phyloP scores from a whole-genome alignment of 2,329 filamentous ascomycete genomes.

The Colletotrichum coccodes region DNA sequence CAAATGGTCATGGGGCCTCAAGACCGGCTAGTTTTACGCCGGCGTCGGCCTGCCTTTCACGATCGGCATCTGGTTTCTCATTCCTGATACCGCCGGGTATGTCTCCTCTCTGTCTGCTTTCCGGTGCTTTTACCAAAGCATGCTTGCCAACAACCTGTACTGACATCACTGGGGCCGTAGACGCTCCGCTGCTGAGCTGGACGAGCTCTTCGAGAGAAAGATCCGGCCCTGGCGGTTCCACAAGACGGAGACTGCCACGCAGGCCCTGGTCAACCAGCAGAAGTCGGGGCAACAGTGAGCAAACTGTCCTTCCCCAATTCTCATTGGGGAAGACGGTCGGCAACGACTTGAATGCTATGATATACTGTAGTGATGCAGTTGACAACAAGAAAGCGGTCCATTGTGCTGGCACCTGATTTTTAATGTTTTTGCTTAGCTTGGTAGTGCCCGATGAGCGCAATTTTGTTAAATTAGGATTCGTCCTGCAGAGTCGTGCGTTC shows the following conservation, averaged over 20 bases:
- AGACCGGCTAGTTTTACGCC: conserved; percentile 44
- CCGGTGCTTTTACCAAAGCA: not conserved
- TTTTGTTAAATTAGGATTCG: no score
- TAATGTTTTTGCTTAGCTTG: no score
- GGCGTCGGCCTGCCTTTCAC: conserved; percentile 40
- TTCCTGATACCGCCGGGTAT: conserved; percentile 33
- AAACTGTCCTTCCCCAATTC: no score
- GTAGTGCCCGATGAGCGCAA: no score
- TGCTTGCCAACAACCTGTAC: not conserved
- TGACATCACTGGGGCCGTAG: not conserved
- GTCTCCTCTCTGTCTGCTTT: not conserved
- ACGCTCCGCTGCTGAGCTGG: conserved; percentile 38
- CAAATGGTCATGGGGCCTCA: conserved; percentile 43
- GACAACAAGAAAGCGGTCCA: no score
- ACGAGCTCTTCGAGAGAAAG: conserved; percentile 41
- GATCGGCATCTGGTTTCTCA: conserved; percentile 35
- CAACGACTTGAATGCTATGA: no score
- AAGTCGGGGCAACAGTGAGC: not conserved
- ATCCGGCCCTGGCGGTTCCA: conserved; percentile 39
- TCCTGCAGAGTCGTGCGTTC: no score
- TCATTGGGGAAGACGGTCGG: no score
- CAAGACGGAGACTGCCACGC: conserved; percentile 29
- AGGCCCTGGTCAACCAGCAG: conserved; percentile 3
- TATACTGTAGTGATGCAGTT: no score
- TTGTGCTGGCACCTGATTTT: no score